These are phyloP conservation scores for Margaritispora aquatica DNA, from an alignment of 495 filamentous ascomycete species.

Conservation along the genomic window DNA sequence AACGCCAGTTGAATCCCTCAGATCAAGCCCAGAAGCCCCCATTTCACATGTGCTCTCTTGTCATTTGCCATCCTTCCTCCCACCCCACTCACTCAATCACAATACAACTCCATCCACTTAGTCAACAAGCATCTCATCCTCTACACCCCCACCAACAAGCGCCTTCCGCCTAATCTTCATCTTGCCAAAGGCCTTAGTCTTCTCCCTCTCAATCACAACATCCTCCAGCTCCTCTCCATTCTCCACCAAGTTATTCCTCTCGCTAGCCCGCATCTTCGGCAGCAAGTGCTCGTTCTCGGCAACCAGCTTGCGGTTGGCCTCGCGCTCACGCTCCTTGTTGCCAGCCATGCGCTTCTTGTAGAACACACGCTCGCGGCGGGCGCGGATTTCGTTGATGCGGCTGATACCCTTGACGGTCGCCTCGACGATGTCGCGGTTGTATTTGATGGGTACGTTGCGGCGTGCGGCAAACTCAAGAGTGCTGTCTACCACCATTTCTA, in stretches of 20 bases:
- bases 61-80: background rate
- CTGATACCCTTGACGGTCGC: slow-evolving; percentile 89
- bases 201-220: slow-evolving; percentile 33
- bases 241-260: slow-evolving; percentile 44
- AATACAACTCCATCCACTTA: slow-evolving; percentile 29
- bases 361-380: slow-evolving; percentile 77
- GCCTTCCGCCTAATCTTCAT: slow-evolving; percentile 55
- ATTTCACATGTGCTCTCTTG: no score
- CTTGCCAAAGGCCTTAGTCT: slow-evolving; percentile 45
- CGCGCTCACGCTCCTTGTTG: slow-evolving; percentile 73
- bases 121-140: slow-evolving; percentile 63
- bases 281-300: slow-evolving; percentile 86
- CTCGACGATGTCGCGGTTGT: slow-evolving; percentile 83
- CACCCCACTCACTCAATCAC: background rate
- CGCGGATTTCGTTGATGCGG: slow-evolving; percentile 80
- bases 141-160: slow-evolving; percentile 56
- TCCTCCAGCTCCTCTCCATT: slow-evolving; percentile 48
- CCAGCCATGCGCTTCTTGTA: slow-evolving; percentile 90
- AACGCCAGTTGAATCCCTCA: slow-evolving; percentile 16
- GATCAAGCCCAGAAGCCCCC: background rate
- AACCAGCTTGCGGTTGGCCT: slow-evolving; percentile 78
- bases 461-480: slow-evolving; percentile 87
- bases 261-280: slow-evolving; percentile 52
- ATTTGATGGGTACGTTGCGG: slow-evolving; percentile 90
- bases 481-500: slow-evolving; percentile 87